Evolutionary conservation across 2,329 filamentous ascomycete genomes (phyloP).

Genomic region (Talaromyces sp.): DNA sequence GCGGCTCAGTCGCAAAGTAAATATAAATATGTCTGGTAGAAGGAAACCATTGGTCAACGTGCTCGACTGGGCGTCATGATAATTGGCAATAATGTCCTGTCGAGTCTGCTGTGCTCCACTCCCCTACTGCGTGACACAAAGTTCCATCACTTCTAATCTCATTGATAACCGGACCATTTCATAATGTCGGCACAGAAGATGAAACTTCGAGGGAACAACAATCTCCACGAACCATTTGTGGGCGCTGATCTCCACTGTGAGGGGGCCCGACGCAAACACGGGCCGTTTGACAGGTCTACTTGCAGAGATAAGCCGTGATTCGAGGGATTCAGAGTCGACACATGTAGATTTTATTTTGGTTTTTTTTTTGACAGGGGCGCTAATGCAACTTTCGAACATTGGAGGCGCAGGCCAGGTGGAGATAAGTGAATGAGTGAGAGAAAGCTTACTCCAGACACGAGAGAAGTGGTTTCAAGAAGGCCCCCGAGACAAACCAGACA

Average conservation of each 20-base stretch:
- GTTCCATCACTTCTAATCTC: constrained; percentile 10
- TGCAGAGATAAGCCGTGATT: constrained; percentile 9
- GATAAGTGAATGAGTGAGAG: background rate
- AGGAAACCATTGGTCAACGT: constrained; percentile 11
- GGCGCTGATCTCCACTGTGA: constrained; percentile 1
- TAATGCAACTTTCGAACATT: constrained; percentile 7
- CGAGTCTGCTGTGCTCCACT: constrained; percentile 3
- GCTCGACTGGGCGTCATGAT: constrained; percentile 2
- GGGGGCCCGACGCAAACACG: constrained; percentile 12
- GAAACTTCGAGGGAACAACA: constrained; percentile 7
- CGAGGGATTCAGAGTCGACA: constrained; percentile 8
- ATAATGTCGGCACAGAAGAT: background rate
- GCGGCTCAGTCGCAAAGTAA: constrained; percentile 7
- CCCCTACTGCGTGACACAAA: constrained; percentile 3
- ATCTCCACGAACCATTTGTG: constrained; percentile 13
- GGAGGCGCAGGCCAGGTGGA: constrained; percentile 7
- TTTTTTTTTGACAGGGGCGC: constrained; percentile 17
- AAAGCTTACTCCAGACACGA: background rate
- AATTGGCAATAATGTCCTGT: constrained; percentile 16
- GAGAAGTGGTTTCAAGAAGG: background rate
- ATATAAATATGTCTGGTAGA: too few species aligned
- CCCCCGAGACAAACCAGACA: background rate
- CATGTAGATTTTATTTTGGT: constrained; percentile 8
- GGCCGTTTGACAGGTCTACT: constrained; percentile 23
- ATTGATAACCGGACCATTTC: constrained; percentile 11